Evolutionary conservation across 2,329 filamentous ascomycete species (phyloP).

Genomic region (Epicoccum sorghinum): DNA sequence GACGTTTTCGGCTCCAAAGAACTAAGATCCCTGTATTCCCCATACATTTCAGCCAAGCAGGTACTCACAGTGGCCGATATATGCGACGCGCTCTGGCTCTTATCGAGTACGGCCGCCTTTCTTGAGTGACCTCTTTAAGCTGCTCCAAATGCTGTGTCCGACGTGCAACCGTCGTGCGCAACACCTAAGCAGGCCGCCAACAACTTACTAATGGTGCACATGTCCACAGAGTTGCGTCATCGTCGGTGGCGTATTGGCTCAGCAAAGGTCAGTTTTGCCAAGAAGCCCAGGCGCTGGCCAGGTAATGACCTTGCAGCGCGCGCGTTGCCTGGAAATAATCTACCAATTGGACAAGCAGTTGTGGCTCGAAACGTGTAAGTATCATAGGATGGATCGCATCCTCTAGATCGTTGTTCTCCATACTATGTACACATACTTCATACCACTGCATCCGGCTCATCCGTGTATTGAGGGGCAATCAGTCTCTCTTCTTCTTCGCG

Average conservation of each 20-base stretch:
- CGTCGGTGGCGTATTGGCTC: not conserved
- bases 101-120: not conserved
- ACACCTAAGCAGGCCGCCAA: too few species aligned
- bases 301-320: not conserved
- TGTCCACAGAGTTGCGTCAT: not conserved
- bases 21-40: constrained; percentile 12
- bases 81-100: not conserved
- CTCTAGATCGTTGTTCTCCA: not conserved
- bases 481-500: constrained; percentile 32
- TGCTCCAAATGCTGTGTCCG: not conserved
- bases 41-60: not conserved
- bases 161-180: not conserved
- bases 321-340: too few species aligned
- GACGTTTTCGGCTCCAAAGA: constrained; percentile 11
- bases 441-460: constrained; percentile 34
- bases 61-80: not conserved
- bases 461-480: constrained; percentile 33
- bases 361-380: too few species aligned
- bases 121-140: not conserved
- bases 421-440: constrained; percentile 7
- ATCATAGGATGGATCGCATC: too few species aligned
- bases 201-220: too few species aligned
- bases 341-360: too few species aligned
- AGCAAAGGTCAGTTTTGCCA: not conserved
- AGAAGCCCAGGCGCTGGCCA: constrained; percentile 1